A percentile compares a stretch with the other conserved stretches of the same genome.
These are phyloP conservation scores for Cercospora sp. DNA, from an alignment of 2,329 filamentous ascomycete genomes.

Conservation along the genomic window DNA sequence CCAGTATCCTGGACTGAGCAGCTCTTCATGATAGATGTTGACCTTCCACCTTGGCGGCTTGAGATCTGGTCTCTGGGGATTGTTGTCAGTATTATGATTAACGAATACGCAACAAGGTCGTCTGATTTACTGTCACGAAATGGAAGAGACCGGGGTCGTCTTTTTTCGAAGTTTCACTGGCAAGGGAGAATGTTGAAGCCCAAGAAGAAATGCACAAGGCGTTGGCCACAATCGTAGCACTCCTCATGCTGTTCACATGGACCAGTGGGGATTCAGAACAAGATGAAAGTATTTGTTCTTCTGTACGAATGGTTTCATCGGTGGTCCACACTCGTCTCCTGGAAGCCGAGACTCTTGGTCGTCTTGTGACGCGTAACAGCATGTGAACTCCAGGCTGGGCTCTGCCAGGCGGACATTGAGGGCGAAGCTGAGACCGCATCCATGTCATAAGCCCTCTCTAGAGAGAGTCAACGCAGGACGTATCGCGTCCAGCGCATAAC, in stretches of 20 bases:
- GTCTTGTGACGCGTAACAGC: background rate
- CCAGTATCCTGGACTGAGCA: slow-evolving; percentile 17
- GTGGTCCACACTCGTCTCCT: background rate
- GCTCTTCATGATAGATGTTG: slow-evolving; percentile 14
- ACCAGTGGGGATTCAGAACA: background rate
- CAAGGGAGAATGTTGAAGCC: background rate
- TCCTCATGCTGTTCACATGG: background rate
- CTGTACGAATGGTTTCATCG: background rate
- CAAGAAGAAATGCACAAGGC: background rate
- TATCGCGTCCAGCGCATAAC: background rate
- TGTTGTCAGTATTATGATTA: background rate
- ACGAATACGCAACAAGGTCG: background rate
- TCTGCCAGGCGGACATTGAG: background rate
- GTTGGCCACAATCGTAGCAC: background rate
- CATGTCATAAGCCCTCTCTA: background rate
- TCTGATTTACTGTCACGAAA: background rate
- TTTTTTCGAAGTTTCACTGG: background rate
- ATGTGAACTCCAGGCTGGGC: background rate
- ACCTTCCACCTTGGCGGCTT: slow-evolving; percentile 16
- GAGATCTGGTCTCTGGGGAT: slow-evolving; percentile 14
- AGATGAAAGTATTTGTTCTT: background rate
- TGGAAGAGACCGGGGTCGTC: background rate
- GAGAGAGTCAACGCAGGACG: background rate
- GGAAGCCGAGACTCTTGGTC: background rate
- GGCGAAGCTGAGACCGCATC: background rate